A percentile compares a stretch with the other conserved stretches of the same genome.
phyloP scores from a whole-genome alignment of 2,329 filamentous ascomycete genomes.

The Dothistroma septosporum region DNA sequence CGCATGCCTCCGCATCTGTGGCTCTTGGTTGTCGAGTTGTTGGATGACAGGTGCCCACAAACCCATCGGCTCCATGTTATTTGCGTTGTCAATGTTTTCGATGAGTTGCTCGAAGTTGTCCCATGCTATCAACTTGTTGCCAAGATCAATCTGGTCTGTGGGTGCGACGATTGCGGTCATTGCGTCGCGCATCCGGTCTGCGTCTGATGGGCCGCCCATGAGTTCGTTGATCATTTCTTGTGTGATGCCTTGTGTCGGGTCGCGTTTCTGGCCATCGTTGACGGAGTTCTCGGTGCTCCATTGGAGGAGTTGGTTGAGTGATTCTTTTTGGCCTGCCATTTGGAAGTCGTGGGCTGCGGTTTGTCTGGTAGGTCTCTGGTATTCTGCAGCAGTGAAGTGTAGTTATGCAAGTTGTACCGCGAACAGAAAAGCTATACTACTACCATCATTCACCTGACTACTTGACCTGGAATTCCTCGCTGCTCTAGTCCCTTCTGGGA shows the following conservation, averaged over 20 bases:
- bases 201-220: slow-evolving; percentile 80
- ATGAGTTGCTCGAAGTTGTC: slow-evolving; percentile 94
- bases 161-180: slow-evolving; percentile 70
- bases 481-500: slow-evolving; percentile 19
- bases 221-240: slow-evolving; percentile 68
- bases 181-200: slow-evolving; percentile 81
- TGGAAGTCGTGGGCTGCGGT: not conserved
- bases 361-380: not conserved
- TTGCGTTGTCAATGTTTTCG: slow-evolving; percentile 92
- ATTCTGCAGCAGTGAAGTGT: not conserved
- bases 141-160: slow-evolving; percentile 56
- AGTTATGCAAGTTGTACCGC: not conserved
- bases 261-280: slow-evolving; percentile 35
- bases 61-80: slow-evolving; percentile 74
- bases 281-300: slow-evolving; percentile 68
- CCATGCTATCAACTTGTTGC: slow-evolving; percentile 77
- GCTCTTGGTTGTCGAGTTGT: slow-evolving; percentile 63
- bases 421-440: not conserved
- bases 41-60: slow-evolving; percentile 78
- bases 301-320: slow-evolving; percentile 71
- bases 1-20: slow-evolving; percentile 74
- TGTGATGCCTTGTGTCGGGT: slow-evolving; percentile 51
- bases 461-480: slow-evolving; percentile 1
- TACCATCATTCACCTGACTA: slow-evolving; percentile 8
- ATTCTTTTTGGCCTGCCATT: slow-evolving; percentile 25